These are phyloP conservation scores for Athelia sp. DNA, from an alignment of 1,284 basidiomycete genomes.

Conservation along the genomic window DNA sequence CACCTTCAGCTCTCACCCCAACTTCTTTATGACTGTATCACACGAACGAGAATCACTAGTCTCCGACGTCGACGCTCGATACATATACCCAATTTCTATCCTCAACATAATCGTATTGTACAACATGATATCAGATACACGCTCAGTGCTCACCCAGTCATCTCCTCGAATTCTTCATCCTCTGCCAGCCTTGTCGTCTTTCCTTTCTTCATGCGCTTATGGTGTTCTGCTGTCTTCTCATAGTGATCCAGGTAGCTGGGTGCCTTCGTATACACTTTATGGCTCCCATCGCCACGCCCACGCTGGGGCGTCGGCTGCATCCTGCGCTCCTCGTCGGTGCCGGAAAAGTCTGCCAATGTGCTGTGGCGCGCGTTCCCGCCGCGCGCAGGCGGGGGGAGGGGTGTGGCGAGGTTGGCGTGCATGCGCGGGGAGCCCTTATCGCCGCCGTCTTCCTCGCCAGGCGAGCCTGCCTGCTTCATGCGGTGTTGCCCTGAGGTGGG, in stretches of 20 bases:
- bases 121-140: too few relatives aligned
- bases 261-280: neutral
- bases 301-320: constrained; percentile 4
- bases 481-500: neutral
- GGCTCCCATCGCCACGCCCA: neutral
- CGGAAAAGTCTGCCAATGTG: neutral
- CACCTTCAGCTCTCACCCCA: too few relatives aligned
- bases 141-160: too few relatives aligned
- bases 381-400: neutral
- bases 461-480: constrained; percentile 3
- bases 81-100: too few relatives aligned
- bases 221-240: neutral
- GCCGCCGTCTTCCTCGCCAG: neutral
- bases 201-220: neutral
- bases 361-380: neutral
- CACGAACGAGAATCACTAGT: too few relatives aligned
- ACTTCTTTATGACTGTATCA: too few relatives aligned
- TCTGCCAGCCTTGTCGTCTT: neutral
- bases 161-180: neutral
- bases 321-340: neutral
- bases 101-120: too few relatives aligned
- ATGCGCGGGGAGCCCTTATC: neutral
- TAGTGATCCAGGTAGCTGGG: neutral
- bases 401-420: neutral
- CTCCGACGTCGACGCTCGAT: too few relatives aligned